Percentiles rank a stretch among this genome's conserved stretches.
These are phyloP conservation scores for Amylocystis lapponica DNA, from an alignment of 768 basidiomycete genomes.

Conservation along the genomic window DNA sequence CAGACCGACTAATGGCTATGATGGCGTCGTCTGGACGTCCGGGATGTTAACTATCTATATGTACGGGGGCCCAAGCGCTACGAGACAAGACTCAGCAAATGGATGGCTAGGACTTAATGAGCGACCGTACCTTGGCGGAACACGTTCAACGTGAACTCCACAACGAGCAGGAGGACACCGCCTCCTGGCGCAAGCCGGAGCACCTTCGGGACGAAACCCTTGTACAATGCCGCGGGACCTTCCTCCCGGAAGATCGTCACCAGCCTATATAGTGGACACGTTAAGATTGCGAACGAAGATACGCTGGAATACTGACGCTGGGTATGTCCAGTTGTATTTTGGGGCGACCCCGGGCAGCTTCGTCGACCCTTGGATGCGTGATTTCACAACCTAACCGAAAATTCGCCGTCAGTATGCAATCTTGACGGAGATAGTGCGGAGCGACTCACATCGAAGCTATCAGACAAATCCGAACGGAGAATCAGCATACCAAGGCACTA, in stretches of 20 bases:
- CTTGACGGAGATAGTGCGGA: not conserved
- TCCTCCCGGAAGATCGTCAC: slow-evolving; percentile 82
- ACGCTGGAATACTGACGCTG: slow-evolving; percentile 62
- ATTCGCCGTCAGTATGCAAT: not conserved
- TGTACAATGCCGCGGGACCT: slow-evolving; percentile 81
- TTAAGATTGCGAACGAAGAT: not conserved
- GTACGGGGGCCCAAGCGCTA: slow-evolving; percentile 24
- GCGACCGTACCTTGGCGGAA: slow-evolving; percentile 59
- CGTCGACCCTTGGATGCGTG: slow-evolving; percentile 79
- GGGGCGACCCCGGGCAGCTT: slow-evolving; percentile 64
- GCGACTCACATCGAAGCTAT: slow-evolving; percentile 42
- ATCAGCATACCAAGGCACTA: no score
- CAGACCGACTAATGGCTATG: no score
- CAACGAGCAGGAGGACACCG: slow-evolving; percentile 90
- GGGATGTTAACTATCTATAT: no score
- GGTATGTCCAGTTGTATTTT: slow-evolving; percentile 96
- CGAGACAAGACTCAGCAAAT: not conserved
- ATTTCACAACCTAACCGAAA: slow-evolving; percentile 77
- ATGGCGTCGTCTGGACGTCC: no score
- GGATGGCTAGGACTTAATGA: not conserved
- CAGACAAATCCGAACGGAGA: not conserved
- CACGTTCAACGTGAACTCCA: slow-evolving; percentile 74
- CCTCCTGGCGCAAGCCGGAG: slow-evolving; percentile 93
- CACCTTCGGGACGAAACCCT: slow-evolving; percentile 94
- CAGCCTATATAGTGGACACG: slow-evolving; percentile 32